Evolutionary conservation across 495 filamentous ascomycete species (phyloP), one percentile per base, ranked within the genome.

Genomic region (Penicillium riverlandense): DNA sequence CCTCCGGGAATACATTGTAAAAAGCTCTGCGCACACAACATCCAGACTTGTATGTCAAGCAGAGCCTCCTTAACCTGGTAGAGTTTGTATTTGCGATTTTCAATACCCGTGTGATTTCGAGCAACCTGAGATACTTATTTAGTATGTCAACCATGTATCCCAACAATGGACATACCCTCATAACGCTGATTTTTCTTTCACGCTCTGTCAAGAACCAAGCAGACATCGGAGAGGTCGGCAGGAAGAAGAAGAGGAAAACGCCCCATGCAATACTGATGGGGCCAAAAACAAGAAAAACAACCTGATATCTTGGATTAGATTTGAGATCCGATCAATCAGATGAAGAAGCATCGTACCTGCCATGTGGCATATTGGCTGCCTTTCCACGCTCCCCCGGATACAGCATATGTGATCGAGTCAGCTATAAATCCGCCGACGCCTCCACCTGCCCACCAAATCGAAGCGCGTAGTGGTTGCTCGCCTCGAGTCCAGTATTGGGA

Each of bases 401-500:
- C 36, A 6, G 15, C 44, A 22, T 22, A 22, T 22, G 22, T 22
- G 22, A 22, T 22, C 22, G 22, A 22, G 13, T 47, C 44, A 2
- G 38, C 37, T 12, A 47, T 47, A 9, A 47, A 47, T 5, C n/a
- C 37, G n/a, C 38, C 44, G 12, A 47, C 27, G 10, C 29, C 16
- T 8, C 44, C 38, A 15, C 38, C 37, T 2, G 44, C 37, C 44
- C 44, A 48, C 53, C 53, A 58, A 5, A 45, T 35, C 8, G 47
- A 41, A 34, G 39, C 49, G 9, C 54, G 40, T 8, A 52, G 37
- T 2, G 51, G 38, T 33, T 58, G 51, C 30, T 54, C 54, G 6
- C 45, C 34, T 7, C 42, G 37, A 11, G 38, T 49, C 38, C 42
- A 58, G 16, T 44, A 48, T 36, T 43, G 47, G 2, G 40, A 38